Base-by-base conservation (phyloP, 1,139 yeast genomes). In the Magnusiomyces magnusii region DNA sequence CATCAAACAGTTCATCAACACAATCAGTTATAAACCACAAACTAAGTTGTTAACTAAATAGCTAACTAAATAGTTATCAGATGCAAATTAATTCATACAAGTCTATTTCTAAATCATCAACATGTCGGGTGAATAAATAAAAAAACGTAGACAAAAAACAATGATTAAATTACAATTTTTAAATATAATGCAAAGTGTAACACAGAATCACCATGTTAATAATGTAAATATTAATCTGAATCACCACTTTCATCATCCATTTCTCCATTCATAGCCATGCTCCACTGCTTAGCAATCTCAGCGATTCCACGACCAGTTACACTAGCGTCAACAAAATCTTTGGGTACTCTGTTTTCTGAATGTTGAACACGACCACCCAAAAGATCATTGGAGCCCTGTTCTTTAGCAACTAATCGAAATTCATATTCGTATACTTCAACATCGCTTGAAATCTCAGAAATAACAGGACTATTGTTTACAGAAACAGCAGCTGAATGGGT, bases 261-360 rank as follows among this genome's bases (percentile, higher is more conserved):
- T 34, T 50, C 53, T 34, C 55, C 47, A 10, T 53, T 58, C 59
- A 65, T 56, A 56, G 64, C 58, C 21, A 59, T 52, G 27, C 66
- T 63, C 65, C 69, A 59, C 58, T 70, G 70, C 31, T 63, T 62
- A n/a, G 68, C 67, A 27, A 69, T 57, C 31, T 69, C 71, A 2
- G 66, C 66, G 54, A 70, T 68, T 3, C 68, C 68, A n/a, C 60
- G 59, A 17, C 71, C 70, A n/a, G 87, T 84, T 63, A 82, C 69
- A 34, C 89, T 78, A 0, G 97, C 97, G 69, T 90, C 95, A 3
- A 93, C 86, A 36, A 95, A 83, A 66, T 93, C 99, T 57, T 82
- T 77, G 0, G 99, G 99, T 1, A 93, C 97, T 67, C 87, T 92
- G 69, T 86, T 90, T 68, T 92, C 96, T 2, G 95, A 83, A 69